phyloP scores from a whole-genome alignment of 192 early-diverging fungal genomes.

The Geosiphon pyriformis region DNA sequence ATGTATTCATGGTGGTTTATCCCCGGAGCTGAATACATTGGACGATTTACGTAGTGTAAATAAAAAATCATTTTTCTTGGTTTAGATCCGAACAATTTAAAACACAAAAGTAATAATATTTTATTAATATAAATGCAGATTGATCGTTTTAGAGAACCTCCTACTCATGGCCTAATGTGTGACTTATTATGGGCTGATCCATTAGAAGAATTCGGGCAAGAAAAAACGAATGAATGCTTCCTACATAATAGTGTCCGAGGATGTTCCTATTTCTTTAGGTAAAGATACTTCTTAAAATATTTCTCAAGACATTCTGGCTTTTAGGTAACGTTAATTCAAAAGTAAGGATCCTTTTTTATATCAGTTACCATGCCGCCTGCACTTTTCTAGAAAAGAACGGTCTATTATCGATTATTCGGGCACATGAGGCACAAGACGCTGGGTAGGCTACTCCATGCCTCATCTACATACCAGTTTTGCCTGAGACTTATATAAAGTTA shows the following conservation, averaged over 20 bases:
- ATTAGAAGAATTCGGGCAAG: slow-evolving; percentile 94
- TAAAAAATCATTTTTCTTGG: background rate
- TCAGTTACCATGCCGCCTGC: slow-evolving; percentile 83
- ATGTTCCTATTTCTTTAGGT: slow-evolving; percentile 93
- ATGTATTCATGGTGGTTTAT: slow-evolving; percentile 94
- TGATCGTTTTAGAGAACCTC: slow-evolving; percentile 88
- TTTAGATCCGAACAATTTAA: background rate
- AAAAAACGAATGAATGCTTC: slow-evolving; percentile 84
- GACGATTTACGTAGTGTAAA: slow-evolving; percentile 73
- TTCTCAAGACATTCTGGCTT: background rate
- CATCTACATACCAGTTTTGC: slow-evolving; percentile 23
- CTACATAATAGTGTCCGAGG: slow-evolving; percentile 91
- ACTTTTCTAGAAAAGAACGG: slow-evolving; percentile 92
- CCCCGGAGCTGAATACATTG: slow-evolving; percentile 87
- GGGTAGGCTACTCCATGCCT: slow-evolving; percentile 48
- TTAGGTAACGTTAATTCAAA: background rate
- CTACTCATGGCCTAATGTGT: slow-evolving; percentile 93
- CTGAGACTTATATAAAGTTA: background rate
- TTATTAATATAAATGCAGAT: slow-evolving; percentile 56
- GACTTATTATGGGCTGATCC: slow-evolving; percentile 96
- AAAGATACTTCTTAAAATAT: background rate
- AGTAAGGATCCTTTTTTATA: background rate
- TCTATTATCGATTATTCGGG: slow-evolving; percentile 90
- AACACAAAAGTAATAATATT: no score
- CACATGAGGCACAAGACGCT: slow-evolving; percentile 96